Conservation (phyloP, 2,329 filamentous ascomycete genomes). For the Cordyceps tenuipes region DNA sequence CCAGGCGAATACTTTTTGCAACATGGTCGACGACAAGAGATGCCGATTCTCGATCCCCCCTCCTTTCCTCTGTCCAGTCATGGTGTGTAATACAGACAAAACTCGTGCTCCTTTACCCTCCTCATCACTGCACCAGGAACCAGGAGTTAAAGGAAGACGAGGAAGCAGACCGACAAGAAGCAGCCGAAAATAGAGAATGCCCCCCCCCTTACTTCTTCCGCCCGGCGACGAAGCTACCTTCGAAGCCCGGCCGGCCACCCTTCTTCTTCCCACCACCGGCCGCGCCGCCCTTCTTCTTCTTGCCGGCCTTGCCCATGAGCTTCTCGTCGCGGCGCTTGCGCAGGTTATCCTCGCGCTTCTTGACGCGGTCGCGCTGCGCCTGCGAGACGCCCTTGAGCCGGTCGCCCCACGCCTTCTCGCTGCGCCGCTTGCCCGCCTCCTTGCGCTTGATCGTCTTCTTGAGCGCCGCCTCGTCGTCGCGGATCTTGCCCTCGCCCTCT, state of each 20-base stretch:
- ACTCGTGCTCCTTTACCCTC: neutral
- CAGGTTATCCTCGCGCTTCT: constrained; percentile 75
- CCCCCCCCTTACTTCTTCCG: constrained; percentile 29
- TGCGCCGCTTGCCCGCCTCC: constrained; percentile 83
- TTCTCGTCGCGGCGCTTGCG: constrained; percentile 69
- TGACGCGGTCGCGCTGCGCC: constrained; percentile 69
- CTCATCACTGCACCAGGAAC: no score
- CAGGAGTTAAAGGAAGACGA: neutral
- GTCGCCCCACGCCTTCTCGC: constrained; percentile 78
- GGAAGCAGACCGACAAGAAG: neutral
- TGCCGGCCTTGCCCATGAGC: constrained; percentile 46
- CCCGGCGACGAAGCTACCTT: constrained; percentile 54
- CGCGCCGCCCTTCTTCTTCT: constrained; percentile 41
- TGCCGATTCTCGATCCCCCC: neutral
- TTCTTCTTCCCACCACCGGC: constrained; percentile 30
- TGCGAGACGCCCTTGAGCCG: constrained; percentile 64
- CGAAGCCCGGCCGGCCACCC: constrained; percentile 56
- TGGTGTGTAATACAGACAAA: neutral
- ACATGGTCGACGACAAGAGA: neutral
- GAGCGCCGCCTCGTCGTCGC: constrained; percentile 75
- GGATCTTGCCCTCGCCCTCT: constrained; percentile 73
- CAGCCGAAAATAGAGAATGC: neutral
- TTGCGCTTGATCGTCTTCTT: constrained; percentile 96
- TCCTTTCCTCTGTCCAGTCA: neutral
- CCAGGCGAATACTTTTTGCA: constrained; percentile 2